These are phyloP conservation scores for Vitrella brassicaformis DNA, from an alignment of 73 alveolate genomes.

Conservation along the genomic window DNA sequence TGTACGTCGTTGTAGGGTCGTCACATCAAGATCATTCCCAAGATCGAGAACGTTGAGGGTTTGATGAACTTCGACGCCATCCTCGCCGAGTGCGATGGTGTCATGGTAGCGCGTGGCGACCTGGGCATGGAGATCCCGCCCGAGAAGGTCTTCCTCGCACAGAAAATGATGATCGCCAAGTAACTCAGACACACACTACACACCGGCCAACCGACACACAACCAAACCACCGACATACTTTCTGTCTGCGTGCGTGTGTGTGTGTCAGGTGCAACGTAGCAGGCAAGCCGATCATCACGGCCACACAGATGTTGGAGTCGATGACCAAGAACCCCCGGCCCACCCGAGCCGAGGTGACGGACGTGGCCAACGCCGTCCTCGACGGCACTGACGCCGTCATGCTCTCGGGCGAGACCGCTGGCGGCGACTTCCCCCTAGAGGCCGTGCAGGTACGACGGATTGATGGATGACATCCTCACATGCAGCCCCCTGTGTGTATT, in stretches of 20 bases:
- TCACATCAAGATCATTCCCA: slow-evolving; percentile 63
- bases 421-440: slow-evolving; percentile 67
- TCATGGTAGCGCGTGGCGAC: slow-evolving; percentile 98
- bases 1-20: slow-evolving; percentile 33
- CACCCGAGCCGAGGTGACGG: slow-evolving; percentile 94
- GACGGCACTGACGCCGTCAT: slow-evolving; percentile 93
- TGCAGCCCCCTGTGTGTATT: slow-evolving; percentile 24
- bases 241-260: not conserved
- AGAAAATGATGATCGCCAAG: slow-evolving; percentile 83
- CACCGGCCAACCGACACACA: not conserved
- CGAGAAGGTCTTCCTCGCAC: slow-evolving; percentile 82
- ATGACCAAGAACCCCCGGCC: slow-evolving; percentile 92
- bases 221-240: not conserved
- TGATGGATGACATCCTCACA: too few species aligned
- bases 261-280: slow-evolving; percentile 49
- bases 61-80: slow-evolving; percentile 82
- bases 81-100: slow-evolving; percentile 86
- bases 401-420: slow-evolving; percentile 96
- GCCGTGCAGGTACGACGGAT: slow-evolving; percentile 73
- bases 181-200: not conserved
- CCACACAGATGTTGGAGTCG: slow-evolving; percentile 95
- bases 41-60: slow-evolving; percentile 94
- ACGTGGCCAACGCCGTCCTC: slow-evolving; percentile 89
- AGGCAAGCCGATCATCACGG: slow-evolving; percentile 89
- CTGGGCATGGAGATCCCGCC: slow-evolving; percentile 96